Percentiles rank a stretch among this genome's conserved stretches.
These are phyloP conservation scores for Eucalyptus guilfoylei DNA, from an alignment of 345 rosid genomes.

Conservation along the genomic window DNA sequence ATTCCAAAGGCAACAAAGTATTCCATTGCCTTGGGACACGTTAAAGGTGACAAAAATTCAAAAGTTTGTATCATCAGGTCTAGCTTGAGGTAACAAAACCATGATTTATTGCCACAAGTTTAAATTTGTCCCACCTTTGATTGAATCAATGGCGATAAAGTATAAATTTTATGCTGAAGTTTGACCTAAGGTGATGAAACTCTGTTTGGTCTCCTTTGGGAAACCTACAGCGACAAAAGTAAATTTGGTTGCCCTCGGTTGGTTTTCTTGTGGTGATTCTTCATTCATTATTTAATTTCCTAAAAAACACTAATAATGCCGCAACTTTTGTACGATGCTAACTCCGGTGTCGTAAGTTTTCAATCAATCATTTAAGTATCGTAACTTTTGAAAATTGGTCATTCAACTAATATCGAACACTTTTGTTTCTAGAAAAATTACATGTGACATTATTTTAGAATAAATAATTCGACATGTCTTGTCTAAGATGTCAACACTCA, in stretches of 20 bases:
- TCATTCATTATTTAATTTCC: not conserved
- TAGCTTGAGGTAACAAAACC: not conserved
- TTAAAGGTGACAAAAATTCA: not conserved
- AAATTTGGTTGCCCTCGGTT: too few species aligned
- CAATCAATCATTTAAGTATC: not conserved
- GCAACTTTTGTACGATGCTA: not conserved
- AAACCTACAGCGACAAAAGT: not conserved
- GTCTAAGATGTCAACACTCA: not conserved
- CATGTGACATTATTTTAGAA: not conserved
- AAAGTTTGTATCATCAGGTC: not conserved
- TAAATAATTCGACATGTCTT: not conserved
- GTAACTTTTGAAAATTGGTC: not conserved
- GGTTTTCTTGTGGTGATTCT: not conserved
- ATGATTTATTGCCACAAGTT: not conserved
- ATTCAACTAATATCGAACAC: not conserved
- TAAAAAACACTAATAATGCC: fast-evolving
- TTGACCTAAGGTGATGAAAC: not conserved
- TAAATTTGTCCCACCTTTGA: not conserved
- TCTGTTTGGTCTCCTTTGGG: not conserved
- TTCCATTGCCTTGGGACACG: not conserved
- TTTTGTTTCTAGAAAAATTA: not conserved
- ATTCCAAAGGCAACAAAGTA: not conserved
- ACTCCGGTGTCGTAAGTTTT: fast-evolving
- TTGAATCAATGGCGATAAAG: not conserved
- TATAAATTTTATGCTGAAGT: not conserved